Evolutionary conservation across 208 protist genomes (phyloP).

Genomic region (Acanthamoeba royreba): DNA sequence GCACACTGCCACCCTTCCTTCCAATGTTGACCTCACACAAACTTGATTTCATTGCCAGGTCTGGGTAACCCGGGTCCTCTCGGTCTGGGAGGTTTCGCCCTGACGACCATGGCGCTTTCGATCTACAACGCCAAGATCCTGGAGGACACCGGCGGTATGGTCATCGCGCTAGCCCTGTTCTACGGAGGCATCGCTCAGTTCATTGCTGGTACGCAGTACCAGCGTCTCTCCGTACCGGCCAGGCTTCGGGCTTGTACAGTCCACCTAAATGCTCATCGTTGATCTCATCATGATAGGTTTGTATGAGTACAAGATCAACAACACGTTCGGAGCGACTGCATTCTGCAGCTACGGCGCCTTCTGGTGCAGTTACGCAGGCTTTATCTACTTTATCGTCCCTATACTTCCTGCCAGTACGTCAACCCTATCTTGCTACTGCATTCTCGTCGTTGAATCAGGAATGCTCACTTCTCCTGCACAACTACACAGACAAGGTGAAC

Average conservation of each 20-base stretch:
- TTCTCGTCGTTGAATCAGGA: not conserved
- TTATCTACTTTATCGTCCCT: slow-evolving; percentile 11
- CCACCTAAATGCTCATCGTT: not conserved
- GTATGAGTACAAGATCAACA: not conserved
- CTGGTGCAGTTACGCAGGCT: slow-evolving; percentile 35
- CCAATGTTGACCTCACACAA: too few relatives aligned
- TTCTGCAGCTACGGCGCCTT: slow-evolving; percentile 34
- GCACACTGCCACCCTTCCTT: not conserved
- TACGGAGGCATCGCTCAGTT: slow-evolving; percentile 38
- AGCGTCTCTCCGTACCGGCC: too few relatives aligned
- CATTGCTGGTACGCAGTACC: not conserved
- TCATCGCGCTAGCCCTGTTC: not conserved
- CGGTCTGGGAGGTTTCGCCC: not conserved
- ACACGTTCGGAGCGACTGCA: slow-evolving; percentile 11
- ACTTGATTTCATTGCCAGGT: too few relatives aligned
- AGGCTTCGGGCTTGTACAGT: not conserved
- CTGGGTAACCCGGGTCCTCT: slow-evolving; percentile 26
- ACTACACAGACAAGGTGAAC: not conserved
- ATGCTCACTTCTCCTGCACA: too few relatives aligned
- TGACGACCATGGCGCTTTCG: slow-evolving; percentile 1
- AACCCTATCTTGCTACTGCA: not conserved
- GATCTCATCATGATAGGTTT: not conserved
- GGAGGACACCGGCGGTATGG: not conserved
- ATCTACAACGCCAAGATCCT: slow-evolving; percentile 31
- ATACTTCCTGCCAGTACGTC: not conserved